Conservation (phyloP, 257 asterid species). For the Gentiana macrophylla region DNA sequence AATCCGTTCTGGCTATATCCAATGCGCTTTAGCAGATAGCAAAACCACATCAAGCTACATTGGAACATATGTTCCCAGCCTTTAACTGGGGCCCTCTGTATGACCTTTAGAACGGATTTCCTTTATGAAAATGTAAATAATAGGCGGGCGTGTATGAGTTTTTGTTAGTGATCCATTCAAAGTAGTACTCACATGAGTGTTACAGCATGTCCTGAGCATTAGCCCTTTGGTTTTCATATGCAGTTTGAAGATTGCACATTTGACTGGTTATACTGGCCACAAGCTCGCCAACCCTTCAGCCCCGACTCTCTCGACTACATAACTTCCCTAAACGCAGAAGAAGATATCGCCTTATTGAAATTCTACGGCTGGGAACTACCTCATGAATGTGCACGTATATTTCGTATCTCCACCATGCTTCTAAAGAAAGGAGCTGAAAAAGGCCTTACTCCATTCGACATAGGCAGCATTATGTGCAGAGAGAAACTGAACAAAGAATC, state of each 20-base stretch:
- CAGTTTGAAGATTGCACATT: constrained; percentile 55
- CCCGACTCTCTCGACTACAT: constrained; percentile 51
- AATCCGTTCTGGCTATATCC: too few species aligned
- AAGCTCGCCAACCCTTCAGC: constrained; percentile 65
- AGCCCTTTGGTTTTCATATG: background rate
- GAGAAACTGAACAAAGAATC: constrained; percentile 55
- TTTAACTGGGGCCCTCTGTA: too few species aligned
- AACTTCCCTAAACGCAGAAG: constrained; percentile 53
- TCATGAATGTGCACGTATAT: constrained; percentile 51
- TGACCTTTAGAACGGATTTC: too few species aligned
- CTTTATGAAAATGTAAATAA: too few species aligned
- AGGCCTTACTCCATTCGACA: constrained; percentile 65
- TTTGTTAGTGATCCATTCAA: too few species aligned
- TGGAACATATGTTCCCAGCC: too few species aligned
- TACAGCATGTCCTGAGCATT: too few species aligned
- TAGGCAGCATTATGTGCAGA: constrained; percentile 78
- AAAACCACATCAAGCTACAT: too few species aligned
- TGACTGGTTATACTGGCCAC: constrained; percentile 94
- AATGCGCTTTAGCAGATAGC: too few species aligned
- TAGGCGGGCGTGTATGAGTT: too few species aligned
- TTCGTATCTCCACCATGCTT: constrained; percentile 85
- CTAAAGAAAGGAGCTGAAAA: constrained; percentile 73
- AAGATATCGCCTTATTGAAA: constrained; percentile 60
- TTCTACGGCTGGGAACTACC: constrained; percentile 83
- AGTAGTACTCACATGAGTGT: too few species aligned